Conservation (phyloP, 2,329 filamentous ascomycete species). For the Trichoderma brevicompactum region DNA sequence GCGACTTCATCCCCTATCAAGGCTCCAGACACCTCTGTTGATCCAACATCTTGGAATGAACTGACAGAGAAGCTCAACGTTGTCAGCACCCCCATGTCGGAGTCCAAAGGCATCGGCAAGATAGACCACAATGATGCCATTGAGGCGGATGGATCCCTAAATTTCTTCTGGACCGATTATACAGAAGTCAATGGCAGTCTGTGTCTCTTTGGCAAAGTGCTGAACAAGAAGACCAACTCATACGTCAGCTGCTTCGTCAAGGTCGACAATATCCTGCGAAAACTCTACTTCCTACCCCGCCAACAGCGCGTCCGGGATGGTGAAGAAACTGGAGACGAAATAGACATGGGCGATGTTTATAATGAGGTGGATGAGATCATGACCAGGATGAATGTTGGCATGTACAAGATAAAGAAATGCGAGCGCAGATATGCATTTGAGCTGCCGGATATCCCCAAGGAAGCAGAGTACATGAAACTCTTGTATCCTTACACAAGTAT, state of each 20-base stretch:
- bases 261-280: slow-evolving; percentile 90
- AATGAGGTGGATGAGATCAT: slow-evolving; percentile 86
- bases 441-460: slow-evolving; percentile 80
- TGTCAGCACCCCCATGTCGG: slow-evolving; percentile 71
- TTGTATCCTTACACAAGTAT: slow-evolving; percentile 87
- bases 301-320: slow-evolving; percentile 62
- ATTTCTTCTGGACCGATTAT: slow-evolving; percentile 98
- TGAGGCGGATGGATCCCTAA: slow-evolving; percentile 89
- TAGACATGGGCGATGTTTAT: slow-evolving; percentile 89
- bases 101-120: slow-evolving; percentile 73
- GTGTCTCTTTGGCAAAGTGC: slow-evolving; percentile 94
- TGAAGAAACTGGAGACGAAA: slow-evolving; percentile 72
- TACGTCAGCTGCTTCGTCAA: slow-evolving; percentile 96
- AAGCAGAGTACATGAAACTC: slow-evolving; percentile 92
- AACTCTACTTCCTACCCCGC: slow-evolving; percentile 90
- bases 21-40: slow-evolving; percentile 63
- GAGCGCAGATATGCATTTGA: slow-evolving; percentile 96
- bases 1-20: slow-evolving; percentile 76
- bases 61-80: slow-evolving; percentile 87
- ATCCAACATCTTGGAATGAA: slow-evolving; percentile 85
- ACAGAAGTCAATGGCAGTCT: slow-evolving; percentile 88
- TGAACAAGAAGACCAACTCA: slow-evolving; percentile 78
- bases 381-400: slow-evolving; percentile 80
- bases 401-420: slow-evolving; percentile 93
- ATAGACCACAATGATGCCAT: slow-evolving; percentile 81